Conservation (phyloP, 495 filamentous ascomycete species). For the Xanthoparmelia taractica region DNA sequence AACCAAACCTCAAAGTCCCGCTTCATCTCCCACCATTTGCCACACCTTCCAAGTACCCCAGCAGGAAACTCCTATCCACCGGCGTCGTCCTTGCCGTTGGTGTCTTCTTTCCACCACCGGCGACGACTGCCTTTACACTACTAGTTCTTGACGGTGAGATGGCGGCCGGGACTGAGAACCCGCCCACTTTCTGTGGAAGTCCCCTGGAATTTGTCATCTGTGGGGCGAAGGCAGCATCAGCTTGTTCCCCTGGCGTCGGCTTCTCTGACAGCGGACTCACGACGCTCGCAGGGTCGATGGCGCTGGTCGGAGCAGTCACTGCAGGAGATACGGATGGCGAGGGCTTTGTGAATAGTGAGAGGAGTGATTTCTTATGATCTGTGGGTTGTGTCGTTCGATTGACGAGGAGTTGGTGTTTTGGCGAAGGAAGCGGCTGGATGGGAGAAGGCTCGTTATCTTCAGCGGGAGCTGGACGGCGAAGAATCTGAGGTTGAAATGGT, state of each 20-base stretch:
- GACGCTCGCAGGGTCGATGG: slow-evolving; percentile 32
- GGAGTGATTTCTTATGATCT: slow-evolving; percentile 59
- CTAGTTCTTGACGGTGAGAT: background rate
- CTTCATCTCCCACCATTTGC: slow-evolving; percentile 32
- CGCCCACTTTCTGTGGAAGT: background rate
- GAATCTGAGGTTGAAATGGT: slow-evolving; percentile 53
- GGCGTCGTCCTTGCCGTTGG: slow-evolving; percentile 55
- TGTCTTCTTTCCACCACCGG: slow-evolving; percentile 33
- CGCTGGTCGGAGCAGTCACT: slow-evolving; percentile 23
- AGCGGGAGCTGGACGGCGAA: slow-evolving; percentile 42
- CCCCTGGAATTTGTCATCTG: background rate
- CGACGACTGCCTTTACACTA: slow-evolving; percentile 11
- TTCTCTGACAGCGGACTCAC: slow-evolving; percentile 44
- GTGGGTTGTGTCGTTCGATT: slow-evolving; percentile 42
- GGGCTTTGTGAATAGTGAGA: slow-evolving; percentile 65
- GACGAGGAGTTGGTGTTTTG: slow-evolving; percentile 20
- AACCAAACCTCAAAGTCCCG: background rate
- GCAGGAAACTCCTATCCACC: slow-evolving; percentile 66
- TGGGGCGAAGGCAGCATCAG: slow-evolving; percentile 13
- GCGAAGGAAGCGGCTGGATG: slow-evolving; percentile 26
- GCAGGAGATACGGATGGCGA: slow-evolving; percentile 20
- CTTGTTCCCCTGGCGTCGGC: slow-evolving; percentile 12
- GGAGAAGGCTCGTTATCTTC: slow-evolving; percentile 25
- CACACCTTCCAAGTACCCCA: slow-evolving; percentile 64
- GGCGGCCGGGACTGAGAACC: background rate